Percentiles rank a stretch among this genome's conserved stretches.
Evolutionary conservation across 164 flowering plant genomes (phyloP).

Genomic region (Berberis thunbergii): DNA sequence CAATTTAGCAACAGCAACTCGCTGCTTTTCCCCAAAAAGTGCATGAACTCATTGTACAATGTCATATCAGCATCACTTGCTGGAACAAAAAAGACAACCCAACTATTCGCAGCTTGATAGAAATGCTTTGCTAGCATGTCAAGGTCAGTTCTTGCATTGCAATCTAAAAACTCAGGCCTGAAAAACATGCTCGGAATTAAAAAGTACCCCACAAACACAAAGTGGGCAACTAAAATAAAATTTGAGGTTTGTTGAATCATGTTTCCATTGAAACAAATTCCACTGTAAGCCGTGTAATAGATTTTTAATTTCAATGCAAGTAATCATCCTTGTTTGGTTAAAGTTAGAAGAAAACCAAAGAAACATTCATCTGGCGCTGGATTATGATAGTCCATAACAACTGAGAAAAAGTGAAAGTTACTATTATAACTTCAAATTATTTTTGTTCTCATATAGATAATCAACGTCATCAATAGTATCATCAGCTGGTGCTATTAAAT

Average conservation of each 20-base stretch:
- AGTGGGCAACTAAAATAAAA: neutral
- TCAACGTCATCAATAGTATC: too few species aligned
- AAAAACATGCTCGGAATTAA: constrained; percentile 3
- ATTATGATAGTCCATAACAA: too few species aligned
- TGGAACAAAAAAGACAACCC: constrained; percentile 93
- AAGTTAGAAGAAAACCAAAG: too few species aligned
- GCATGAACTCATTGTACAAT: constrained; percentile 81
- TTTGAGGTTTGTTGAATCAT: neutral
- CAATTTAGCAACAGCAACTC: constrained; percentile 91
- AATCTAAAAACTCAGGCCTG: constrained; percentile 86
- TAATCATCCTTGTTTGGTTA: too few species aligned
- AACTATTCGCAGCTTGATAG: constrained; percentile 63
- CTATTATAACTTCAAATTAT: too few species aligned
- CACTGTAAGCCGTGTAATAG: too few species aligned
- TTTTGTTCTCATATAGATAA: too few species aligned
- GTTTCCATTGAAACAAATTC: too few species aligned
- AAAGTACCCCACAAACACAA: neutral
- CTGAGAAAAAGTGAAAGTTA: too few species aligned
- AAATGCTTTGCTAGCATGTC: constrained; percentile 98
- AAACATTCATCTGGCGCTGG: too few species aligned
- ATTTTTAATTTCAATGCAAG: too few species aligned
- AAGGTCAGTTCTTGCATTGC: constrained; percentile 89
- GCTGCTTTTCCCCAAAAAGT: constrained; percentile 80
- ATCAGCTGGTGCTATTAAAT: too few species aligned
- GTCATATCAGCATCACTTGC: constrained; percentile 71